Evolutionary conservation across 495 filamentous ascomycete species (phyloP), one percentile per base, ranked within the genome.

Genomic region (Hypoxylon lienhwacheense): DNA sequence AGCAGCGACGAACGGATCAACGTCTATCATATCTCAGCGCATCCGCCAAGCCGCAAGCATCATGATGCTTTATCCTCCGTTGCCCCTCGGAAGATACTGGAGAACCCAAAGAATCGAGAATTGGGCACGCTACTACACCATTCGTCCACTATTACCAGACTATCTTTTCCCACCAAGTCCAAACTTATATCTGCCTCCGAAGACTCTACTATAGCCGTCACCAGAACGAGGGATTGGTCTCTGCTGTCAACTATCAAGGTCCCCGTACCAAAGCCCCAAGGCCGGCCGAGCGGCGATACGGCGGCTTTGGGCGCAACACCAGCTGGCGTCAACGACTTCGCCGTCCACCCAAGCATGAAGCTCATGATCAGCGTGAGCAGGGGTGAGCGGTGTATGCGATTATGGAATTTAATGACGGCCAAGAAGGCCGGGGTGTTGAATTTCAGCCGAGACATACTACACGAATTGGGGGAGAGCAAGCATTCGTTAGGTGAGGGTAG

Each of bases 391-490:
- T 90, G 83, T 61, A 91, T 99, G 87, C 75, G 93, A 55, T 73
- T 97, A 53, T 99, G 93, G 93, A 97, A 99, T 63, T 65, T 99
- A 40, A 89, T 96, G 61, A 97, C 93, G 20, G 95, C 91, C 2
- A 95, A 90, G 76, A 97, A 95, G 69, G 90, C 90, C 12, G 88
- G 90, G 12, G 91, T 96, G 35, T 69, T 97, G 61, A 92, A 87
- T 63, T 97, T 97, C 60, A 79, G 75, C 55, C 75, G 77, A 49
- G 80, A 84, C 1, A 73, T 87, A 51, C 69, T 96, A 47, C 72
- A 76, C 35, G 80, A 85, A 53, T 79, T 87, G 26, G 88, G 87
- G 11, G 91, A 95, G 71, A 79, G 82, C n/a, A 83, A 78, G 66
- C 84, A 81, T 70, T 82, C 82, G 31, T 82, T 81, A 47, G 91